Base-by-base conservation (phyloP, 345 rosid genomes). In the Ceriops tagal region DNA sequence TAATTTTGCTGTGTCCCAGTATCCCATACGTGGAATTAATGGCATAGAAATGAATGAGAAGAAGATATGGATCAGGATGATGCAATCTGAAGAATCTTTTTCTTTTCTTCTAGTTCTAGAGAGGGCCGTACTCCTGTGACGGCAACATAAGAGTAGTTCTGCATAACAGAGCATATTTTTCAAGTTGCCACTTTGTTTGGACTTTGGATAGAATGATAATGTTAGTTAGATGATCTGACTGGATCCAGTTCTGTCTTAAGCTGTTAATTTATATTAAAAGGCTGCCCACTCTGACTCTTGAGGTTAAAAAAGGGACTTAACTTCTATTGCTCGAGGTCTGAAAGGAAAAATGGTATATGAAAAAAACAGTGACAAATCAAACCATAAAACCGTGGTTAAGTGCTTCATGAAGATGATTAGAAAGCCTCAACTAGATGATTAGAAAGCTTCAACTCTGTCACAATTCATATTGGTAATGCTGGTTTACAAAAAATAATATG, bases 1-100 rank as follows among this genome's bases (percentile, higher is more conserved):
- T 79, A 31, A 21, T 51, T 31, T 70, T 62, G 37, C 70, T 65
- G 58, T 84, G 70, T 78, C 62, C 80, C 84, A 27, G 13, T 43
- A 43, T 24, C 28, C 80, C 77, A 51, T 71, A 79, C 75, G 73
- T 75, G 64, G 77, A 77, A 72, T 73, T 79, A 68, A 81, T 75
- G 85, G 76, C 16, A 43, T 69, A 32, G 73, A 28, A 66, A 62
- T 75, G 75, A 68, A 58, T 37, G 72, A 55, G 60, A 68, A 51
- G 65, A 37, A 19, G 73, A 43, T 35, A 71, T 74, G 37, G 69
- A 30, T 64, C 72, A 73, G 78, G 81, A 73, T 70, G 77, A 62
- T 80, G 76, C 68, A 59, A 64, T 59, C 43, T 34, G 68, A 53
- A 69, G 66, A 74, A 78, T 82, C 83, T 75, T 67, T 67, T 71